Conservation (phyloP, 177 flowering plant species). For the Vitis hybrid region DNA sequence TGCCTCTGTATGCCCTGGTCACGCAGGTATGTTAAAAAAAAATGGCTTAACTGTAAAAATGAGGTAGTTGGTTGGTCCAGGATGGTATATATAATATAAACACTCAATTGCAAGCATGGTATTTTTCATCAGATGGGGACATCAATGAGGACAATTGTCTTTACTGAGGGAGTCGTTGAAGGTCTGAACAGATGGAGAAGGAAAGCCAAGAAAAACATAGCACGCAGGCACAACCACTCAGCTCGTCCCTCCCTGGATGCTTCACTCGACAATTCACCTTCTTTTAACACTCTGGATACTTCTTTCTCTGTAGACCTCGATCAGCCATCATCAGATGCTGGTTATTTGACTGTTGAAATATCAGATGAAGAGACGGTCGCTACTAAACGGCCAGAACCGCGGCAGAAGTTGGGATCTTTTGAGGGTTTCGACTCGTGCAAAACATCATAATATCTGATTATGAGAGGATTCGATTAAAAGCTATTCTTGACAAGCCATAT, state of each 20-base stretch:
- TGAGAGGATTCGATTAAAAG: neutral
- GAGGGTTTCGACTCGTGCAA: constrained; percentile 24
- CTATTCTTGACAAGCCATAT: neutral
- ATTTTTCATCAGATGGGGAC: constrained; percentile 58
- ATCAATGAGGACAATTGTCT: constrained; percentile 47
- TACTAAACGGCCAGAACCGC: neutral
- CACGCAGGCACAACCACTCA: constrained; percentile 9
- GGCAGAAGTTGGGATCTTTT: constrained; percentile 20
- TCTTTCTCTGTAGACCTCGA: constrained; percentile 16
- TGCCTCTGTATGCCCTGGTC: constrained; percentile 66
- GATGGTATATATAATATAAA: neutral
- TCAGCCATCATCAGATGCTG: neutral
- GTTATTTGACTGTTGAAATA: neutral
- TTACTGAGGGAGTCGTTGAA: constrained; percentile 36
- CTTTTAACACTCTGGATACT: constrained; percentile 20
- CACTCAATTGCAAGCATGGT: neutral
- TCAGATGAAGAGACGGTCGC: constrained; percentile 1
- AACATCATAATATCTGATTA: neutral
- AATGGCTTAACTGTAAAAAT: no score
- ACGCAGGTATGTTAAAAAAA: constrained; percentile 44
- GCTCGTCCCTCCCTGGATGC: constrained; percentile 11
- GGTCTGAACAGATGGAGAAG: constrained; percentile 51
- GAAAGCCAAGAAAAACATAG: constrained; percentile 34
- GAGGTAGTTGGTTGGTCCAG: neutral
- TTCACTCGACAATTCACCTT: constrained; percentile 22